A percentile compares a stretch with the other conserved stretches of the same genome.
phyloP scores from a whole-genome alignment of 1,284 basidiomycete species.

The Tremellales sp. region DNA sequence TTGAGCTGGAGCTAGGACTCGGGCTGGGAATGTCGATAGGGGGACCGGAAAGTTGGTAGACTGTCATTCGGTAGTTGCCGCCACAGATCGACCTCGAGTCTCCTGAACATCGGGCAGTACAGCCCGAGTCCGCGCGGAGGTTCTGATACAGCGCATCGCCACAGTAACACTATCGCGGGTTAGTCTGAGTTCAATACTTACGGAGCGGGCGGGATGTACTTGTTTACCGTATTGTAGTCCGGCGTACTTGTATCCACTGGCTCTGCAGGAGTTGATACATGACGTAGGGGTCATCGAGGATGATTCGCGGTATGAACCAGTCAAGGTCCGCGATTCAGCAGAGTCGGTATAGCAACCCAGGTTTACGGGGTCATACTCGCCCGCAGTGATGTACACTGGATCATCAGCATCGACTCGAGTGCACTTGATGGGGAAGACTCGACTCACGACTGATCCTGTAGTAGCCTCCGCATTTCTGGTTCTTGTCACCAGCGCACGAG shows the following conservation, averaged over 20 bases:
- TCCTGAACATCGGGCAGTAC: constrained; percentile 13
- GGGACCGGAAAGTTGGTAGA: constrained; percentile 15
- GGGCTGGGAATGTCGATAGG: neutral
- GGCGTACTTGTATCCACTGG: constrained; percentile 16
- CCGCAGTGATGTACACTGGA: too few species aligned
- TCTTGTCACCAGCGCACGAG: constrained; percentile 28
- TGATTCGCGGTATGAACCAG: constrained; percentile 6
- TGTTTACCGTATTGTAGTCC: constrained; percentile 20
- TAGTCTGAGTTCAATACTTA: too few species aligned
- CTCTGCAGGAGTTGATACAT: constrained; percentile 18
- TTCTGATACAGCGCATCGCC: constrained; percentile 9
- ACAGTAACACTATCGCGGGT: constrained; percentile 27
- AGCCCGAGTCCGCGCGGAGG: constrained; percentile 7
- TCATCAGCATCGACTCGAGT: neutral
- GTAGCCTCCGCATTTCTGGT: constrained; percentile 32
- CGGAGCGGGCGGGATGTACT: too few species aligned
- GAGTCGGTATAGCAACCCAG: constrained; percentile 36
- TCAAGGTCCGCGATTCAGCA: constrained; percentile 11
- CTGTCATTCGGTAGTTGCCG: constrained; percentile 18
- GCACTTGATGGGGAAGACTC: neutral
- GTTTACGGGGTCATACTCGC: too few species aligned
- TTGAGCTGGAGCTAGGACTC: constrained; percentile 1
- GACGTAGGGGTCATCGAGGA: constrained; percentile 11
- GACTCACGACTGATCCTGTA: constrained; percentile 5
- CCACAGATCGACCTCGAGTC: constrained; percentile 15